Evolutionary conservation across 106 monocot genomes (phyloP), one percentile per base, ranked within the genome.

Genomic region (Allium fistulosum): DNA sequence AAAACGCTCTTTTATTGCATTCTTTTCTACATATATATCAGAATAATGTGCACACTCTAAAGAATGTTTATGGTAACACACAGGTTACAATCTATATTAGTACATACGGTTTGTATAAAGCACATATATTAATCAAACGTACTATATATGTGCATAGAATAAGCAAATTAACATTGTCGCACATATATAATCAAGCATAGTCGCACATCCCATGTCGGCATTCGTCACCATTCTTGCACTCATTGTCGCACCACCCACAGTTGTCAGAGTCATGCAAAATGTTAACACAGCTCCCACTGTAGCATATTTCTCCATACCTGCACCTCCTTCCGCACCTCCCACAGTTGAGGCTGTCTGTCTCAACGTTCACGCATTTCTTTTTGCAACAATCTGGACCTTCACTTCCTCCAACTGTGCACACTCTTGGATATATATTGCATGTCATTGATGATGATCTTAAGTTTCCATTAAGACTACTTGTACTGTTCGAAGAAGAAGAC

Each of bases 181-280:
- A 22, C 13, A 45, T 10, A 10, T 46, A 45, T 37, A 37, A 3
- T 65, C 51, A 65, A 1, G 65, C 65, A 74, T 83, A 83, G 72
- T 66, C 59, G 46, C 83, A 76, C 79, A 83, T 83, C 14, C 83
- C 83, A 55, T 72, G 76, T 15, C 17, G 11, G 75, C 83, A 83
- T 8, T 48, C 49, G 11, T 53, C 57, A 7, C 71, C 70, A 15
- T 72, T 71, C 58, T 71, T 53, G 71, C 83, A 83, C 67, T 26
- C 51, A 48, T 64, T 75, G 51, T 59, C 69, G 65, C 83, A 83
- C 8, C 58, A 11, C 0, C 79, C 83, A 17, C 83, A 83, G 56
- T 83, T 71, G 3, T 58, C 60, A 2, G 8, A 14, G 56, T 83
- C 83, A 48, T 59, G 73, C 68, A 83, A 57, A 12, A 76, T 59